Evolutionary conservation across 169 alveolate genomes (phyloP).

Genomic region (Cryptosporidium bovis): DNA sequence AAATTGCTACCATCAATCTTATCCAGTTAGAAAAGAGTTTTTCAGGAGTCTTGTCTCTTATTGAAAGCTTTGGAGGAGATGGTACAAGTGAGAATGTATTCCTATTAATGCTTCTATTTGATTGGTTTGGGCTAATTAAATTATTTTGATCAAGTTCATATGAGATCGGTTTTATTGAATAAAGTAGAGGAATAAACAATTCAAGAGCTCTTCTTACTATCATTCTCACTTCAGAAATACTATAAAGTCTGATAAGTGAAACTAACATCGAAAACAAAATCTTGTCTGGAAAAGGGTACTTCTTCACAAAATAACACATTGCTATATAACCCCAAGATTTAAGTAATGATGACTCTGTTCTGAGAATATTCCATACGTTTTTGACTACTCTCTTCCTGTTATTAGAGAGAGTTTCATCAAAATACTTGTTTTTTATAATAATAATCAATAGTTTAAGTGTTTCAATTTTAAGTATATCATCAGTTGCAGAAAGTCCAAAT

Average conservation of each 20-base stretch:
- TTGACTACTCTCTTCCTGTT: constrained; percentile 60
- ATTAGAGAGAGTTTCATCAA: not conserved
- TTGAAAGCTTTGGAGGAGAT: constrained; percentile 46
- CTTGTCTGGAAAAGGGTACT: constrained; percentile 70
- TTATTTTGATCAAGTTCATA: not conserved
- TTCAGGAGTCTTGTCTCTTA: constrained; percentile 57
- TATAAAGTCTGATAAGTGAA: constrained; percentile 60
- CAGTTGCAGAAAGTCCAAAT: constrained; percentile 51
- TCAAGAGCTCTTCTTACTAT: constrained; percentile 49
- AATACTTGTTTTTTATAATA: constrained; percentile 20
- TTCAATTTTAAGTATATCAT: constrained; percentile 66
- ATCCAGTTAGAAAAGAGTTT: constrained; percentile 54
- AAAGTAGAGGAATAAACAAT: constrained; percentile 44
- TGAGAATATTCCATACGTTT: constrained; percentile 62
- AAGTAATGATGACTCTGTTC: constrained; percentile 64
- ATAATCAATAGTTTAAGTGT: constrained; percentile 43
- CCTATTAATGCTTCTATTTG: not conserved
- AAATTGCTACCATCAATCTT: constrained; percentile 57
- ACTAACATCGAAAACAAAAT: constrained; percentile 63
- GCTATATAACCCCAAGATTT: constrained; percentile 73
- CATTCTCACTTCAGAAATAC: constrained; percentile 69
- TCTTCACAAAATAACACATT: constrained; percentile 66
- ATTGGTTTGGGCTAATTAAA: not conserved
- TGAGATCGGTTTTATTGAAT: constrained; percentile 15
- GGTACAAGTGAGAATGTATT: constrained; percentile 44